These are phyloP conservation scores for Colletotrichum acutatum DNA, from an alignment of 2,329 filamentous ascomycete species.

Conservation along the genomic window DNA sequence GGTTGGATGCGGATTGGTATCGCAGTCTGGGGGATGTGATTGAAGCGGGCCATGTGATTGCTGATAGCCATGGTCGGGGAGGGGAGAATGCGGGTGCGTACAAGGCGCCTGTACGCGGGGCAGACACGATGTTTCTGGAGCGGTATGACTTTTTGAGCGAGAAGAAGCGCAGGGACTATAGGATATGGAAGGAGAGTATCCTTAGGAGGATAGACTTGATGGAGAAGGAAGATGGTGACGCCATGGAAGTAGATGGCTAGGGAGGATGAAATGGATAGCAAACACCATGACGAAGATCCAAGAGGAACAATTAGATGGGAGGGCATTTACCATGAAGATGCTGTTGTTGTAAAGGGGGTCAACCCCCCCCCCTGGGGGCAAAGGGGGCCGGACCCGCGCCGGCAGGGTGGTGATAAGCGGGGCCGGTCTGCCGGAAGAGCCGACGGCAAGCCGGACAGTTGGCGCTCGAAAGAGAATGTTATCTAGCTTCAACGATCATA, in stretches of 20 bases:
- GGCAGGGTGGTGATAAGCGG: no score
- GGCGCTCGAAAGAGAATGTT: no score
- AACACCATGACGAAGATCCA: background rate
- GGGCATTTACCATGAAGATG: background rate
- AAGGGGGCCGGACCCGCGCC: no score
- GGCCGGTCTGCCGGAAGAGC: background rate
- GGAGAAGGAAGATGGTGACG: constrained; percentile 46
- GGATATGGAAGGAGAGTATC: constrained; percentile 71
- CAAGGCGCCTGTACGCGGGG: constrained; percentile 57
- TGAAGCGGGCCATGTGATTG: constrained; percentile 39
- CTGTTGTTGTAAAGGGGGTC: background rate
- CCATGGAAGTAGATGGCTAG: constrained; percentile 49
- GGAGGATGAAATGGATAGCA: background rate
- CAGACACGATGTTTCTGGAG: constrained; percentile 80
- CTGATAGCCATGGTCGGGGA: constrained; percentile 8
- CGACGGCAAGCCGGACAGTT: background rate
- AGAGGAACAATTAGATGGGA: background rate
- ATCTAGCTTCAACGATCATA: no score
- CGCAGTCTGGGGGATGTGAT: constrained; percentile 66
- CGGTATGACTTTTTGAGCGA: constrained; percentile 78
- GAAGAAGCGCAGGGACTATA: constrained; percentile 69
- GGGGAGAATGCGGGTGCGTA: constrained; percentile 39
- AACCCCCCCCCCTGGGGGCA: no score
- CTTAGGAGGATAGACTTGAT: constrained; percentile 64
- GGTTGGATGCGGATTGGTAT: constrained; percentile 74